phyloP scores from a whole-genome alignment of 192 early-diverging fungal genomes.

The Backusella westeae region DNA sequence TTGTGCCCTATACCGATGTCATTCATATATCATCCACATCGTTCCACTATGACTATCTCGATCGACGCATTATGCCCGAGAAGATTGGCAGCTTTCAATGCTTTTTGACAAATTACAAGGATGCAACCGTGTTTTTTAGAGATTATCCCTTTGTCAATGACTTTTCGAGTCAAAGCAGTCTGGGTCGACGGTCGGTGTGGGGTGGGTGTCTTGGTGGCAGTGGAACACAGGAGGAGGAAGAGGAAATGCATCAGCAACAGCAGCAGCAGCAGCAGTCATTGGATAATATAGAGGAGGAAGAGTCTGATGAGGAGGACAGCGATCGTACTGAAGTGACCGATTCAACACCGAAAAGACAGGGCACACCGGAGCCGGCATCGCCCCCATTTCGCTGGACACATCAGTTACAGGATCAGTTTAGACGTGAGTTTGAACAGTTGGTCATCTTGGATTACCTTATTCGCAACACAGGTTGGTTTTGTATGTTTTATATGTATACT shows the following conservation, averaged over 20 bases:
- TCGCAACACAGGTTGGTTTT: conserved; percentile 72
- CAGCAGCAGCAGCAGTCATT: not conserved
- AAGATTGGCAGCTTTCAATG: conserved; percentile 87
- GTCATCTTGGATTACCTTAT: conserved; percentile 89
- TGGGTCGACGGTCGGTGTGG: conserved; percentile 10
- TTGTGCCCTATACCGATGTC: conserved; percentile 84
- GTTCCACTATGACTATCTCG: conserved; percentile 78
- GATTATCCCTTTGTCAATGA: conserved; percentile 49
- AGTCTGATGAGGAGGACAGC: not conserved
- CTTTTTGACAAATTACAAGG: conserved; percentile 78
- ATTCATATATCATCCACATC: conserved; percentile 66
- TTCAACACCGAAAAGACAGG: not conserved
- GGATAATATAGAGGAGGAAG: not conserved
- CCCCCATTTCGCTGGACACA: conserved; percentile 45
- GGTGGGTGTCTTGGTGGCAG: conserved; percentile 16
- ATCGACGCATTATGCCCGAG: conserved; percentile 39
- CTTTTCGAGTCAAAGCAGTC: not conserved
- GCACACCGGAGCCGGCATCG: not conserved
- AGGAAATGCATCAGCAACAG: not conserved
- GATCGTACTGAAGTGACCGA: conserved; percentile 1
- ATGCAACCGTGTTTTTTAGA: conserved; percentile 80
- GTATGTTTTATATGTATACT: not conserved
- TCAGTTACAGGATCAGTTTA: conserved; percentile 50
- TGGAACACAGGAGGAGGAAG: not conserved
- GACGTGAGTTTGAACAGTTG: conserved; percentile 74